Percentiles rank a stretch among this genome's conserved stretches.
These are phyloP conservation scores for Citrus mangshanensis DNA, from an alignment of 345 rosid species.

Conservation along the genomic window DNA sequence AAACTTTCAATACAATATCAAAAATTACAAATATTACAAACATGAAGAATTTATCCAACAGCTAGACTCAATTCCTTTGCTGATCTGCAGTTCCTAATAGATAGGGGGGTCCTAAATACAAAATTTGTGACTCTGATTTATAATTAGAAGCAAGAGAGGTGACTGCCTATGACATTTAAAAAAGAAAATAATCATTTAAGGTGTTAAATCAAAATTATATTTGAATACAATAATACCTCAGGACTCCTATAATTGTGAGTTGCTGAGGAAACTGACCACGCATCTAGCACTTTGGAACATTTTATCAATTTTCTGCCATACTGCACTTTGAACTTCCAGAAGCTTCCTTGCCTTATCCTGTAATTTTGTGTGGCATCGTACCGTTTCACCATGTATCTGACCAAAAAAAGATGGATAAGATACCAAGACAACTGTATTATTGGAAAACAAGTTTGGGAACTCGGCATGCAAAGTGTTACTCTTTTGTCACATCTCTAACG, in stretches of 20 bases:
- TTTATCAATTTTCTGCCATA: constrained; percentile 84
- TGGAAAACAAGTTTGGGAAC: background rate
- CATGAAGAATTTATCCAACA: background rate
- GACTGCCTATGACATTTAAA: background rate
- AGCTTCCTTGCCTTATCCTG: constrained; percentile 74
- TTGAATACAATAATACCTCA: background rate
- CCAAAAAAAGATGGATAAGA: constrained; percentile 9
- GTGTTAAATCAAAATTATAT: background rate
- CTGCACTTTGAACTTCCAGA: constrained; percentile 59
- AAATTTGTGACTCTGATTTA: background rate
- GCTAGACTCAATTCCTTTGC: background rate
- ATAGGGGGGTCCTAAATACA: background rate
- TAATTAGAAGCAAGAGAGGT: background rate
- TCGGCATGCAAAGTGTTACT: background rate
- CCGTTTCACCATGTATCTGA: constrained; percentile 91
- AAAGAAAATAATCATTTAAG: background rate
- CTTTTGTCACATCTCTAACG: background rate
- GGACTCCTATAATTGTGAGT: constrained; percentile 65
- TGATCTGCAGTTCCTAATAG: background rate
- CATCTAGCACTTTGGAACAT: constrained; percentile 88
- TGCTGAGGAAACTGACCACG: constrained; percentile 86
- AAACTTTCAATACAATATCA: background rate
- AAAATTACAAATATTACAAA: background rate
- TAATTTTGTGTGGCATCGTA: constrained; percentile 56
- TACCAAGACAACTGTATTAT: background rate